Conservation (phyloP, 768 basidiomycete species). For the Stropharia rugosoannulata region DNA sequence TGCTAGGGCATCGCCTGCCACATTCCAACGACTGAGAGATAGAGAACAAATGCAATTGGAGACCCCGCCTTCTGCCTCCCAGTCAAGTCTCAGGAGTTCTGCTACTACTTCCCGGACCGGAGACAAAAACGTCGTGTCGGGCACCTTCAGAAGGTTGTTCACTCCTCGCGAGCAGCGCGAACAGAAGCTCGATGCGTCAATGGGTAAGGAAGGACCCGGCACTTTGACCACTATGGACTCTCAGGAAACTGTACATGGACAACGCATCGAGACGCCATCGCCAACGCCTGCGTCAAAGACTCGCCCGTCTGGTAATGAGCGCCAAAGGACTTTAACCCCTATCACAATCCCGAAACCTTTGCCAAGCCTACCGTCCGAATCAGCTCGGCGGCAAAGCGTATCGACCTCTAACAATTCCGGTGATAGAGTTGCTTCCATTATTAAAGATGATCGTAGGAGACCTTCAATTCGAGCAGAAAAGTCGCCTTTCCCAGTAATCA, state of each 20-base stretch:
- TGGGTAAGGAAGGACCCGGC: slow-evolving; percentile 5
- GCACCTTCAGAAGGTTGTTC: slow-evolving; percentile 50
- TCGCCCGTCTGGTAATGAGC: slow-evolving; percentile 29
- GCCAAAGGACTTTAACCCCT: slow-evolving; percentile 44
- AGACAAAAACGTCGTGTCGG: background rate
- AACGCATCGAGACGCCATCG: slow-evolving; percentile 33
- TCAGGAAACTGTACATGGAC: slow-evolving; percentile 38
- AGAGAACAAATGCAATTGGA: slow-evolving; percentile 20
- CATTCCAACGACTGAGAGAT: slow-evolving; percentile 27
- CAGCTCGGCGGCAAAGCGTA: slow-evolving; percentile 20
- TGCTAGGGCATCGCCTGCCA: slow-evolving; percentile 32
- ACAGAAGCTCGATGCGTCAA: slow-evolving; percentile 27
- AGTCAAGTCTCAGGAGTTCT: slow-evolving; percentile 5
- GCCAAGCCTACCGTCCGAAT: slow-evolving; percentile 60
- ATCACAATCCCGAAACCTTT: slow-evolving; percentile 59
- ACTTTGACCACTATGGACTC: slow-evolving; percentile 38
- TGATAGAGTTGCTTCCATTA: slow-evolving; percentile 8
- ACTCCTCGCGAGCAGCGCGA: slow-evolving; percentile 58
- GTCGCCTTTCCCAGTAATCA: slow-evolving; percentile 47
- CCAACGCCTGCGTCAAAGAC: slow-evolving; percentile 41
- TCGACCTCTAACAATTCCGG: slow-evolving; percentile 1
- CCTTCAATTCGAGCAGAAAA: slow-evolving; percentile 43
- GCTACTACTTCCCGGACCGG: background rate
- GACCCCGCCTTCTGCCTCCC: slow-evolving; percentile 23
- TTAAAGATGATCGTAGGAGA: slow-evolving; percentile 19